A percentile compares a stretch with the other conserved stretches of the same genome.
Evolutionary conservation across 2,329 filamentous ascomycete species (phyloP).

Genomic region (Dactylellina cionopaga): DNA sequence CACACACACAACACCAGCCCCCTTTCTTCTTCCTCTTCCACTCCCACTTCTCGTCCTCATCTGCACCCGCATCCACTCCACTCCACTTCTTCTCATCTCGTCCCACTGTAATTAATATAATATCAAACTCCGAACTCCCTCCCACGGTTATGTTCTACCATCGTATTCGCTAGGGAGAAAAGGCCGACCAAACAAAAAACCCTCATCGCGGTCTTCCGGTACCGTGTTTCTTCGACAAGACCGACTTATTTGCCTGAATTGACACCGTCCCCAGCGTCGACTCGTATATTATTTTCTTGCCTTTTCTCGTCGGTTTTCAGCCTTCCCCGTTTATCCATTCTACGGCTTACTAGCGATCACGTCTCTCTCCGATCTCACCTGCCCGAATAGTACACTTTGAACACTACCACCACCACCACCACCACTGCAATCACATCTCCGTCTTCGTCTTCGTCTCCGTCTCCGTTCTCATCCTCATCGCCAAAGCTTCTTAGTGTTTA

Average conservation of each 20-base stretch:
- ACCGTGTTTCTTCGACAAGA: constrained; percentile 13
- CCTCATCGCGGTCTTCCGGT: constrained; percentile 17
- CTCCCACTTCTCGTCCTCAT: constrained; percentile 2
- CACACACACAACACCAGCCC: constrained; percentile 29
- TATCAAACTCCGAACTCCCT: not conserved
- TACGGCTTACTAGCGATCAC: too few relatives aligned
- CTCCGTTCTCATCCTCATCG: not conserved
- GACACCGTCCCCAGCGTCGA: not conserved
- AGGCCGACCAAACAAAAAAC: constrained; percentile 13
- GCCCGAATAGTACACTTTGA: not conserved
- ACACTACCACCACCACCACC: not conserved
- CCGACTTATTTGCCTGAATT: constrained; percentile 40
- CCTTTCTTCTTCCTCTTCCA: constrained; percentile 13
- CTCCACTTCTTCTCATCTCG: not conserved
- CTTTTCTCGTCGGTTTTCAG: too few relatives aligned
- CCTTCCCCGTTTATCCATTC: too few relatives aligned
- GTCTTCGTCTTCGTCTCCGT: not conserved
- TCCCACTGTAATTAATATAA: not conserved
- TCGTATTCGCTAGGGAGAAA: constrained; percentile 46
- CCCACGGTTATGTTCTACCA: not conserved
- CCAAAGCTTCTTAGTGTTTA: not conserved
- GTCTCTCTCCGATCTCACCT: too few relatives aligned
- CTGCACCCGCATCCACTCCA: not conserved
- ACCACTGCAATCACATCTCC: not conserved
- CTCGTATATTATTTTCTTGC: too few relatives aligned